These are phyloP conservation scores for Phytophthora niederhauseri DNA, from an alignment of 352 stramenopile genomes.

Conservation along the genomic window DNA sequence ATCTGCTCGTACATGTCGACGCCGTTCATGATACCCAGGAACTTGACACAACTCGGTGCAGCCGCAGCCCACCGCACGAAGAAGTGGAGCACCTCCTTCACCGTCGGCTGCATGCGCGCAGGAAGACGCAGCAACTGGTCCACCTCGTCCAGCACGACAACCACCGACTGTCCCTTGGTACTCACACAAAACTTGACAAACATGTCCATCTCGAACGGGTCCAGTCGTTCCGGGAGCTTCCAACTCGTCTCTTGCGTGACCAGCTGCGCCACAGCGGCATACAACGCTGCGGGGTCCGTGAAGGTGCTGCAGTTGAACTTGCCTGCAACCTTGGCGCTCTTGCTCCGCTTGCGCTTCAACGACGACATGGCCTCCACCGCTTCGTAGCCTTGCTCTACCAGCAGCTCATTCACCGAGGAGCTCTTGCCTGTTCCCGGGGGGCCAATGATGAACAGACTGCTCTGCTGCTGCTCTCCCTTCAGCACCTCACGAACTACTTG, in stretches of 20 bases:
- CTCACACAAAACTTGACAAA: slow-evolving; percentile 40
- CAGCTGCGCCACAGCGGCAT: slow-evolving; percentile 39
- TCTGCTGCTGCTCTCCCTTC: slow-evolving; percentile 10
- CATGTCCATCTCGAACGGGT: slow-evolving; percentile 49
- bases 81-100: slow-evolving; percentile 66
- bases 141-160: slow-evolving; percentile 73
- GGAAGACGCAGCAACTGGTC: slow-evolving; percentile 66
- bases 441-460: slow-evolving; percentile 69
- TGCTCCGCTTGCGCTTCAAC: slow-evolving; percentile 16
- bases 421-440: slow-evolving; percentile 75
- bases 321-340: slow-evolving; percentile 30
- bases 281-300: slow-evolving; percentile 50
- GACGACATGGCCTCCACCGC: background rate
- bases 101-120: slow-evolving; percentile 37
- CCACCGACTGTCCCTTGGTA: slow-evolving; percentile 14
- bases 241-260: slow-evolving; percentile 25
- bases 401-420: slow-evolving; percentile 55
- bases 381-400: slow-evolving; percentile 38
- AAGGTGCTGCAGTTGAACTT: slow-evolving; percentile 79
- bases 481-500: slow-evolving; percentile 43
- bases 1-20: slow-evolving; percentile 77
- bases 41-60: slow-evolving; percentile 42
- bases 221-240: slow-evolving; percentile 41
- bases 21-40: slow-evolving; percentile 78
- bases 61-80: slow-evolving; percentile 60